phyloP scores from a whole-genome alignment of 495 filamentous ascomycete genomes.

The Pyrenopolyporus hunteri region DNA sequence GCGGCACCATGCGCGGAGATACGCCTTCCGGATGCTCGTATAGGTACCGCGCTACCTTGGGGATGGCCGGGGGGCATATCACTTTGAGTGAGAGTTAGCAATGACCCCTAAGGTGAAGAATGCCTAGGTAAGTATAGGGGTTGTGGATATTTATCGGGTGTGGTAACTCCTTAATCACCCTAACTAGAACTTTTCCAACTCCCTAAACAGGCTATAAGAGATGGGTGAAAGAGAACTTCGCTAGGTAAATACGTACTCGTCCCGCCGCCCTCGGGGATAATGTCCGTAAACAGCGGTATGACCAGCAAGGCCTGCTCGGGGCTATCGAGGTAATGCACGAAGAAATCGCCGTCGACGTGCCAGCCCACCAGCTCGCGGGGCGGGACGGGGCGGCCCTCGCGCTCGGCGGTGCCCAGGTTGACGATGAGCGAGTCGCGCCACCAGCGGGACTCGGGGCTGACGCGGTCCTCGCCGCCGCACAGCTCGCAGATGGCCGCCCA shows the following conservation, averaged over 20 bases:
- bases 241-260: no score
- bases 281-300: slow-evolving; percentile 72
- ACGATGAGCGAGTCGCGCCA: slow-evolving; percentile 78
- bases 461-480: slow-evolving; percentile 67
- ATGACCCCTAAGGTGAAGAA: no score
- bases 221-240: no score
- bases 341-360: slow-evolving; percentile 82
- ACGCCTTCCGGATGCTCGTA: slow-evolving; percentile 72
- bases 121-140: no score
- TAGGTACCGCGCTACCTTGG: slow-evolving; percentile 62
- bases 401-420: slow-evolving; percentile 68
- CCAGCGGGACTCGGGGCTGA: slow-evolving; percentile 53
- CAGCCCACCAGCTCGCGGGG: slow-evolving; percentile 63
- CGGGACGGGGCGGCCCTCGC: slow-evolving; percentile 55
- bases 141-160: no score
- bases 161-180: no score
- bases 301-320: slow-evolving; percentile 75
- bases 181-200: no score
- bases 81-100: no score
- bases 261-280: slow-evolving; percentile 66
- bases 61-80: slow-evolving; percentile 65
- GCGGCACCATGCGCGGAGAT: slow-evolving; percentile 67
- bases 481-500: slow-evolving; percentile 75
- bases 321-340: slow-evolving; percentile 76
- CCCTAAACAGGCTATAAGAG: no score